Evolutionary conservation across 2,329 filamentous ascomycete genomes (phyloP).

Genomic region (Colletotrichum sojae): DNA sequence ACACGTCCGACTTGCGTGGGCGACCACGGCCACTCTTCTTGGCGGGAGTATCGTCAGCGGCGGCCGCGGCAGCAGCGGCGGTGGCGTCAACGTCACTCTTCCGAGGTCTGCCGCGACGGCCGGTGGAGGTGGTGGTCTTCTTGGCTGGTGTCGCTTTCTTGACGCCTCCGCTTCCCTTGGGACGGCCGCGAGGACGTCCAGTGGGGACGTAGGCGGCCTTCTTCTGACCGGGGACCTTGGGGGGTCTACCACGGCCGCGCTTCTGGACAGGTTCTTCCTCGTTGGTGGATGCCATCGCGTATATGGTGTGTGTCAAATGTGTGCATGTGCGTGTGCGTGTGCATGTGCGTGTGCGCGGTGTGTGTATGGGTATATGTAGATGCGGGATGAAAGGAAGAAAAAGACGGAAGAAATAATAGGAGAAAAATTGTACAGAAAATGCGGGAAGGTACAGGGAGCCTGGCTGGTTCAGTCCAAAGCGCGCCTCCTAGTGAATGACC

Average conservation of each 20-base stretch:
- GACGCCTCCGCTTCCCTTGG: slow-evolving; percentile 57
- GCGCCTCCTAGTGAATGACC: background rate
- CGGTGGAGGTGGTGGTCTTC: slow-evolving; percentile 35
- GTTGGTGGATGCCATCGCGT: slow-evolving; percentile 41
- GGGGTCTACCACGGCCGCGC: slow-evolving; percentile 55
- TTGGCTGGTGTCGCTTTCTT: slow-evolving; percentile 44
- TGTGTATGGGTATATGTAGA: background rate
- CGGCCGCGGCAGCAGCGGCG: slow-evolving; percentile 6
- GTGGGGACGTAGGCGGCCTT: slow-evolving; percentile 52
- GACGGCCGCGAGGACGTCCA: slow-evolving; percentile 64
- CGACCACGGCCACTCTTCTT: slow-evolving; percentile 48
- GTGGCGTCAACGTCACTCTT: slow-evolving; percentile 44
- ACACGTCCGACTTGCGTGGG: slow-evolving; percentile 49
- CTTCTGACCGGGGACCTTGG: slow-evolving; percentile 58
- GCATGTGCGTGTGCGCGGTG: background rate
- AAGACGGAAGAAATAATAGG: background rate
- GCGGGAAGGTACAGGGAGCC: background rate
- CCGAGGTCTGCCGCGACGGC: slow-evolving; percentile 50
- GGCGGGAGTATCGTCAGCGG: slow-evolving; percentile 12
- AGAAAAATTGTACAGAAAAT: background rate
- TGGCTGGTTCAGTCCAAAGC: background rate
- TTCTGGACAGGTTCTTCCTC: slow-evolving; percentile 44
- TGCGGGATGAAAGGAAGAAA: slow-evolving; percentile 12
- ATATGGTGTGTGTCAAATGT: background rate
- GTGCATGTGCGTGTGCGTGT: background rate